Conservation (phyloP, 352 stramenopile genomes). For the Globisporangium viniferum region DNA sequence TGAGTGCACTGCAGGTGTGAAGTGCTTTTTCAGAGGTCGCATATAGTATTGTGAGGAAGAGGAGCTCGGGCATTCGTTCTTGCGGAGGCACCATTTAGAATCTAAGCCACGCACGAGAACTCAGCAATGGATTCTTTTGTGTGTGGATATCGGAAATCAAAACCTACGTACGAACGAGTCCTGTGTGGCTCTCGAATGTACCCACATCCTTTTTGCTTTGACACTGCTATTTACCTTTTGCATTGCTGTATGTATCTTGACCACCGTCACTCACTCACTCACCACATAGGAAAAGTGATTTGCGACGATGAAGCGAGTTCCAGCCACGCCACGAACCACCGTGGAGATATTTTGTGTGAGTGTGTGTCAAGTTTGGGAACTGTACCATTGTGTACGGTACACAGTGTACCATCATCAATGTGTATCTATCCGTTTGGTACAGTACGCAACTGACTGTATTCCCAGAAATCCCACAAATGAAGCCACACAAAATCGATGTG, state of each 20-base stretch:
- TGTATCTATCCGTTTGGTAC: constrained; percentile 4
- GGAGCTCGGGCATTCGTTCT: background rate
- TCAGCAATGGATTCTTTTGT: background rate
- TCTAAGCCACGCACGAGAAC: background rate
- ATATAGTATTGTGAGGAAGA: background rate
- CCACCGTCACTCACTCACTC: background rate
- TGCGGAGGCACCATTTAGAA: background rate
- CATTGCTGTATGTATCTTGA: too few species aligned
- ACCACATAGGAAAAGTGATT: background rate
- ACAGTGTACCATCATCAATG: background rate
- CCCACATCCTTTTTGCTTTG: background rate
- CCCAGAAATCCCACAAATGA: background rate
- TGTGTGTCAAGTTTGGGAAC: constrained; percentile 8
- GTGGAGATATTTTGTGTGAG: constrained; percentile 5
- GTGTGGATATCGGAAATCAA: background rate
- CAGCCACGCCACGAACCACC: background rate
- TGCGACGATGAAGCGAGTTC: background rate
- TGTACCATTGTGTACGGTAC: background rate
- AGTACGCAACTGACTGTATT: background rate
- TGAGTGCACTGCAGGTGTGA: background rate
- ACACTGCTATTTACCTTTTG: too few species aligned
- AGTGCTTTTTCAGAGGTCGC: background rate
- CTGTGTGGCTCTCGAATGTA: background rate
- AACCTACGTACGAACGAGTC: background rate
- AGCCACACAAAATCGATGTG: constrained; percentile 5